Base-by-base conservation (phyloP, 768 basidiomycete genomes). In the Scleroderma bovista region DNA sequence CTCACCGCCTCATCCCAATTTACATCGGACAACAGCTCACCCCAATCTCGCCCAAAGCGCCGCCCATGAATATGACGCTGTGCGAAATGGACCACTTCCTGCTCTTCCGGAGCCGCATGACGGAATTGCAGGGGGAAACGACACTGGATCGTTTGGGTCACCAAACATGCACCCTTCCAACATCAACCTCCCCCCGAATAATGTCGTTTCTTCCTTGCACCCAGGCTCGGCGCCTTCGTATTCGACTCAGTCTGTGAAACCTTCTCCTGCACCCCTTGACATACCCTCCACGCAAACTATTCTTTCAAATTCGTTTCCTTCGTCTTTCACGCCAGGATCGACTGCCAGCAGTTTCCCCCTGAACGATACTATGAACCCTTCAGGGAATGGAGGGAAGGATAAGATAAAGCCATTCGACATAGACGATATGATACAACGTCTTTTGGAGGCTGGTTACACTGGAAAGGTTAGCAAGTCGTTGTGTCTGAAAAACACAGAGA, bases 391-490 rank as follows among this genome's bases (percentile, higher is more conserved):
- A 41, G 75, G 65, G 46, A 84, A 80, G 67, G 80, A 79, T 48
- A 84, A 77, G 68, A 72, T 74, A 51, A 83, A 78, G 63, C 82
- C 80, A 41, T 75, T 97, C 59, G 96, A 99, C 68, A 83, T 98
- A 50, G 95, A 98, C 70, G 94, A 97, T 68, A 96, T 98, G 89
- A 98, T 99, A 62, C 85, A 88, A 63, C 84, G 95, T 45, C 79
- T 99, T 41, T 76, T 99, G 56, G 94, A 97, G 59, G 93, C 96
- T 7, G 96, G 95, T 4, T 99, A 98, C 67, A 91, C 89, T 6
- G 95, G 94, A 67, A 99, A 98, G 79, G 89, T 97, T 57, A 92
- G 87, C 76, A 98, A 96, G 69, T 89, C 90, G 29, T 78, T 90
- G 61, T 94, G 83, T 73, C 77, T 99, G 53, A 99, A 98, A 78